Evolutionary conservation across 176 grass and related monocot species (phyloP), one percentile per base, ranked within the genome.

Genomic region (Aegilops speltoides): DNA sequence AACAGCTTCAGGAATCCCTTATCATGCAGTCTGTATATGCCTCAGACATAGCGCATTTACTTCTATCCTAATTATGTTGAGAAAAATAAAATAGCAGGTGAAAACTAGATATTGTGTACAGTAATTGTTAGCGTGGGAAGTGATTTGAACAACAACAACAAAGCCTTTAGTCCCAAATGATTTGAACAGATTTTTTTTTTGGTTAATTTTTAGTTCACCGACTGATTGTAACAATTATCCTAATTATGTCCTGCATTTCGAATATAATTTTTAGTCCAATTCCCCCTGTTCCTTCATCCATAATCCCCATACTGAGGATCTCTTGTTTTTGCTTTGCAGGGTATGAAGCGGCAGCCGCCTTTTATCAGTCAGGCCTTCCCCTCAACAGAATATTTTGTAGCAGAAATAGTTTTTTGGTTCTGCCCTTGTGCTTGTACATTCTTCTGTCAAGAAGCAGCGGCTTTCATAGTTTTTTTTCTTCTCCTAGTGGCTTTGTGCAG

Each of bases 261-360:
- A 79, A 43, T 40, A 19, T 31, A 19, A 19, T 7, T 76, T 6
- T 17, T 60, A 8, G 36, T 32, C 29, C 11, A 63, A 40, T 77
- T 13, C 23, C 5, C 68, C 17, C 2, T 59, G 64, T 3, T 63
- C 54, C 7, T 65, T 72, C 25, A 75, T 73, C 20, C 33, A 56
- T 45, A 41, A 86, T 78, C 32, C 40, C 40, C 43, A 7, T 66
- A 19, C 24, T 87, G 34, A 84, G 5, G 16, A 69, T 5, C 76
- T 28, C 14, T 45, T 56, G 9, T 48, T 83, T 79, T 84, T 87
- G 59, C 46, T 80, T 84, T 87, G 89, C 85, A 91, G 89, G 75
- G 22, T 79, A 75, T 78, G 79, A 87, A 87, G 60, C 5, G 45
- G 68, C 74, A 33, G 29, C 24, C 56, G 83, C 68, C 41, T 26